These are phyloP conservation scores for Candida chauliodis DNA, from an alignment of 805 yeast species.

Conservation along the genomic window DNA sequence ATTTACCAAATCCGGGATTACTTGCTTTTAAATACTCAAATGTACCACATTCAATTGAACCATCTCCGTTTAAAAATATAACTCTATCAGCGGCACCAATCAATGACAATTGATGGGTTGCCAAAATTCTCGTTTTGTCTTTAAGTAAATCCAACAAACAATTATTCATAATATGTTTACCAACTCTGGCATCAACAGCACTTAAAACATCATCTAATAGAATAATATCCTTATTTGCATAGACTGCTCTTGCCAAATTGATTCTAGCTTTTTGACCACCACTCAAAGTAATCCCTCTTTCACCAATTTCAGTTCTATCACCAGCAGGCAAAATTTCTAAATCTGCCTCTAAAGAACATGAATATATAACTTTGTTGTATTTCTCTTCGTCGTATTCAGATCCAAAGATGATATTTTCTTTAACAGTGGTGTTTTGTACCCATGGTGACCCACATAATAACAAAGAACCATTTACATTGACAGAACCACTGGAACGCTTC, in stretches of 20 bases:
- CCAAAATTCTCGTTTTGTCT: constrained; percentile 31
- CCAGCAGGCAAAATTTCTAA: constrained; percentile 31
- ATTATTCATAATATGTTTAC: constrained; percentile 31
- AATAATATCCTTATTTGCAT: constrained; percentile 26
- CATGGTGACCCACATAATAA: constrained; percentile 34
- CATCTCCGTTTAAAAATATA: constrained; percentile 30
- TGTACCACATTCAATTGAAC: constrained; percentile 28
- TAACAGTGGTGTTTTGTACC: constrained; percentile 34
- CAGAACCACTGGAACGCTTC: constrained; percentile 27
- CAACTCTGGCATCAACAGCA: constrained; percentile 38
- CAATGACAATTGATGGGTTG: constrained; percentile 34
- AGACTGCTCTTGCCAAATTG: constrained; percentile 35
- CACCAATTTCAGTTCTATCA: constrained; percentile 36
- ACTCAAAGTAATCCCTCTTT: constrained; percentile 34
- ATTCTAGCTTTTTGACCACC: constrained; percentile 39
- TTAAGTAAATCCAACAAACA: constrained; percentile 26
- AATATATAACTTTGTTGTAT: constrained; percentile 24
- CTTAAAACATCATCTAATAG: constrained; percentile 33
- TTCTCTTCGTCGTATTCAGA: constrained; percentile 17
- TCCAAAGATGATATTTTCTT: constrained; percentile 32
- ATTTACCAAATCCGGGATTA: constrained; percentile 24
- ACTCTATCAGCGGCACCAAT: constrained; percentile 31
- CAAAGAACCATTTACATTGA: constrained; percentile 27
- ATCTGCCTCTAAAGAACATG: constrained; percentile 31
- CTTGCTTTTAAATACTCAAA: constrained; percentile 20